Percentiles rank a stretch among this genome's conserved stretches.
Conservation (phyloP, 352 stramenopile genomes). For the Pythium apleroticum region DNA sequence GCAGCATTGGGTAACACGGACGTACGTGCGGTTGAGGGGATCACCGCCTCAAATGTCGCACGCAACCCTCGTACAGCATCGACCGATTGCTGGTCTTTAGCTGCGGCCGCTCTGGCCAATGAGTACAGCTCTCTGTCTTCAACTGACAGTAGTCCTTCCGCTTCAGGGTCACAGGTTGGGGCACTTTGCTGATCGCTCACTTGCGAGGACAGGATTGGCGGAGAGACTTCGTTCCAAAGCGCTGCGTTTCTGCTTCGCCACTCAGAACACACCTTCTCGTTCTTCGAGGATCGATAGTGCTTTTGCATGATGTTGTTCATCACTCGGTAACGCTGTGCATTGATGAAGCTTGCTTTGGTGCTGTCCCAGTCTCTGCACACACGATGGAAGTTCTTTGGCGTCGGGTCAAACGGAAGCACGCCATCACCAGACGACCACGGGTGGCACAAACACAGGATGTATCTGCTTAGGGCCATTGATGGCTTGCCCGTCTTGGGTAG, state of each 20-base stretch:
- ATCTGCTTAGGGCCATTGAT: constrained; percentile 4
- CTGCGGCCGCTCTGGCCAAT: background rate
- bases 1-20: too few relatives aligned
- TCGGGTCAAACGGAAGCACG: background rate
- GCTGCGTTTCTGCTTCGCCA: constrained; percentile 21
- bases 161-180: background rate
- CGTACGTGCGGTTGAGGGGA: background rate
- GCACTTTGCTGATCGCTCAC: constrained; percentile 2
- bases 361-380: background rate
- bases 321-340: constrained; percentile 10
- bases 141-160: background rate
- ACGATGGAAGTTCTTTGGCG: background rate
- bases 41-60: background rate
- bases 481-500: constrained; percentile 6
- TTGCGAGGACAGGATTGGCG: too few relatives aligned
- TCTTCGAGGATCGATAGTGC: constrained; percentile 5
- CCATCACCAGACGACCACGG: background rate
- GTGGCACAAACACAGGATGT: background rate
- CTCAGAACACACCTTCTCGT: constrained; percentile 21
- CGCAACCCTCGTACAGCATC: background rate
- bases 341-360: background rate
- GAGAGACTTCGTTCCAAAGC: constrained; percentile 16
- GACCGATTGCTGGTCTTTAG: background rate
- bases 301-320: constrained; percentile 23
- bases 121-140: background rate